Percentiles rank a stretch among this genome's conserved stretches.
phyloP scores from a whole-genome alignment of 2,329 filamentous ascomycete species.

The Aspergillus melleus region DNA sequence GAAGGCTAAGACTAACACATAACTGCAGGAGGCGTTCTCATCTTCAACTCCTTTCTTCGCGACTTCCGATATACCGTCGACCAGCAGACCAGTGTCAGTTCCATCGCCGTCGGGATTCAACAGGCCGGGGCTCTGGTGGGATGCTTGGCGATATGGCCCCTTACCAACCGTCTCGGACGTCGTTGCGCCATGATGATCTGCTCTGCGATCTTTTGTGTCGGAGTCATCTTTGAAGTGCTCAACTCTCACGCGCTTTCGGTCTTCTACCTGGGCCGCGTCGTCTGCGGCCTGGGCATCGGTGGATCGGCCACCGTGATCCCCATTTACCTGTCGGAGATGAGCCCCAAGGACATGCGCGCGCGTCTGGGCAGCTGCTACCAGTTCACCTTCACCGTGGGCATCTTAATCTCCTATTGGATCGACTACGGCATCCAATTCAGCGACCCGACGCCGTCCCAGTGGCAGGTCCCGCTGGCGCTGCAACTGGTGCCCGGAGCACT shows the following conservation, averaged over 20 bases:
- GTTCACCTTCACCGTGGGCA: conserved; percentile 52
- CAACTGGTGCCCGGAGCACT: conserved; percentile 51
- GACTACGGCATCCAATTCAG: conserved; percentile 46
- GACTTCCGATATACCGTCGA: conserved; percentile 44
- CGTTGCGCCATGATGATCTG: conserved; percentile 47
- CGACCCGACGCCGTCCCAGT: conserved; percentile 43
- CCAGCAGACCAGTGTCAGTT: conserved; percentile 46
- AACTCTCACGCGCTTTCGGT: conserved; percentile 46
- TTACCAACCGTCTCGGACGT: conserved; percentile 50
- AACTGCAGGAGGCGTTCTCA: conserved; percentile 47
- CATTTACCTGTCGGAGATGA: conserved; percentile 48
- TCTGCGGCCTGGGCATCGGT: conserved; percentile 52
- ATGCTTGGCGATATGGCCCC: conserved; percentile 51
- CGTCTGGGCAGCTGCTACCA: conserved; percentile 54
- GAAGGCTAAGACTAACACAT: background rate
- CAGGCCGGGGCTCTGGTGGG: conserved; percentile 56
- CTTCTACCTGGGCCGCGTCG: conserved; percentile 51
- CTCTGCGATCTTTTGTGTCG: conserved; percentile 49
- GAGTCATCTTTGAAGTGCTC: conserved; percentile 49
- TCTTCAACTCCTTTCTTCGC: conserved; percentile 45
- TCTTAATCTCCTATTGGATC: conserved; percentile 56
- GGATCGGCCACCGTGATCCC: conserved; percentile 47
- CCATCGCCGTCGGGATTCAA: conserved; percentile 53
- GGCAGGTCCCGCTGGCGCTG: conserved; percentile 58
- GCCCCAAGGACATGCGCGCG: conserved; percentile 48